phyloP scores from a whole-genome alignment of 805 yeast species.

The Wickerhamomyces rabaulensis region DNA sequence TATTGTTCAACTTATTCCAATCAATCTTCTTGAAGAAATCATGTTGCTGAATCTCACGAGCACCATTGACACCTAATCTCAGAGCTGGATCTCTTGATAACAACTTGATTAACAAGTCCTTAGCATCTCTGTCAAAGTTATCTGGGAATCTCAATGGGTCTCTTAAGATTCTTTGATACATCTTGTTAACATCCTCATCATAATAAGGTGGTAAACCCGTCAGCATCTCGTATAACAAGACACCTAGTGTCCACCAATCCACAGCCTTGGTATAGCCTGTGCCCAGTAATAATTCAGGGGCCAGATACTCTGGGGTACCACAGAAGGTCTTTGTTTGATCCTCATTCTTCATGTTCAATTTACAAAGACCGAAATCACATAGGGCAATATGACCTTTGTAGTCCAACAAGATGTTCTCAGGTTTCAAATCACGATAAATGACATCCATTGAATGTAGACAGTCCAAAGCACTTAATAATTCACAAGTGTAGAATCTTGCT shows the following conservation, averaged over 20 bases:
- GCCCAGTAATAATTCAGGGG: conserved; percentile 88
- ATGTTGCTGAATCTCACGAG: conserved; percentile 78
- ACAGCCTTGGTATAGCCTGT: conserved; percentile 94
- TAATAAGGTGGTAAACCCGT: conserved; percentile 97
- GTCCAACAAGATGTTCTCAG: conserved; percentile 90
- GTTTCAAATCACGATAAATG: conserved; percentile 92
- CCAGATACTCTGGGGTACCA: conserved; percentile 96
- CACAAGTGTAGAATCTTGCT: conserved; percentile 91
- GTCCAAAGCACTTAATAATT: conserved; percentile 87
- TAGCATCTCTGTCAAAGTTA: conserved; percentile 81
- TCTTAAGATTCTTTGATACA: conserved; percentile 91
- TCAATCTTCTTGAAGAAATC: conserved; percentile 85
- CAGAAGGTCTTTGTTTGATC: conserved; percentile 92
- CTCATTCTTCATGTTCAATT: conserved; percentile 85
- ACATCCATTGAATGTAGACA: conserved; percentile 87
- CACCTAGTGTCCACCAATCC: conserved; percentile 99
- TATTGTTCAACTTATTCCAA: conserved; percentile 77
- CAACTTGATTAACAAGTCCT: conserved; percentile 67
- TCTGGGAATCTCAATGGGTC: conserved; percentile 87
- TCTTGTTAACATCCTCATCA: conserved; percentile 86
- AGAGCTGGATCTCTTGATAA: conserved; percentile 80
- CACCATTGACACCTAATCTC: conserved; percentile 75
- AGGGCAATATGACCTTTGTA: conserved; percentile 97
- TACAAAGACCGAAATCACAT: conserved; percentile 96
- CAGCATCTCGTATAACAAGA: conserved; percentile 88